A percentile compares a stretch with the other conserved stretches of the same genome.
phyloP scores from a whole-genome alignment of 352 stramenopile genomes.

The Pythium chondricola region DNA sequence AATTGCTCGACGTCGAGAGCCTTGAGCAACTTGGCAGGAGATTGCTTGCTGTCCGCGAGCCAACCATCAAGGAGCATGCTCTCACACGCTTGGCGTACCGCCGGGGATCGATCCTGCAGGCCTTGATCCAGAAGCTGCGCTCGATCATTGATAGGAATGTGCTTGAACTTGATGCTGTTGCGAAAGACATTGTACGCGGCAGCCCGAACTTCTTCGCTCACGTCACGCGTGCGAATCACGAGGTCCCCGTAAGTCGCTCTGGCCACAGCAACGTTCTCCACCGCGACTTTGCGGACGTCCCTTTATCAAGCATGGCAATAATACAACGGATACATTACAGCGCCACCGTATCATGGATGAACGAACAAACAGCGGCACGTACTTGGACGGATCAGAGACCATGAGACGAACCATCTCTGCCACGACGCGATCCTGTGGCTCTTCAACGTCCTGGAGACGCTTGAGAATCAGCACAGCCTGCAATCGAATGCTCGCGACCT shows the following conservation, averaged over 20 bases:
- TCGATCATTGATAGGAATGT: constrained; percentile 61
- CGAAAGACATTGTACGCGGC: constrained; percentile 53
- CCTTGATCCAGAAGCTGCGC: constrained; percentile 71
- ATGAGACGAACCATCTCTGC: constrained; percentile 47
- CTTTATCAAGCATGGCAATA: constrained; percentile 12
- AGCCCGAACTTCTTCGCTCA: constrained; percentile 57
- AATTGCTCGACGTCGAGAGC: constrained; percentile 64
- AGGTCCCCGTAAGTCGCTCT: constrained; percentile 41
- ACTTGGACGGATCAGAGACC: constrained; percentile 70
- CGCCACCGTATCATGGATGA: background rate
- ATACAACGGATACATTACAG: background rate
- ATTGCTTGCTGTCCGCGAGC: constrained; percentile 49
- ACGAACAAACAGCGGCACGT: constrained; percentile 9
- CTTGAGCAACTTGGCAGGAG: constrained; percentile 44
- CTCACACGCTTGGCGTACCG: constrained; percentile 50
- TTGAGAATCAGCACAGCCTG: constrained; percentile 58
- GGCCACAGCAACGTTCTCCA: constrained; percentile 44
- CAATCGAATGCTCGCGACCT: constrained; percentile 48
- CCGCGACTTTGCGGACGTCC: constrained; percentile 60
- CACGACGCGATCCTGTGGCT: constrained; percentile 36
- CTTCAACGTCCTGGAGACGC: constrained; percentile 40
- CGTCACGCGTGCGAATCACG: constrained; percentile 71
- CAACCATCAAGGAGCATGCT: constrained; percentile 67
- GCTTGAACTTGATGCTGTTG: constrained; percentile 32
- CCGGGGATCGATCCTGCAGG: constrained; percentile 51